Evolutionary conservation across 495 filamentous ascomycete species (phyloP).

Genomic region (Aspergillus bridgeri): DNA sequence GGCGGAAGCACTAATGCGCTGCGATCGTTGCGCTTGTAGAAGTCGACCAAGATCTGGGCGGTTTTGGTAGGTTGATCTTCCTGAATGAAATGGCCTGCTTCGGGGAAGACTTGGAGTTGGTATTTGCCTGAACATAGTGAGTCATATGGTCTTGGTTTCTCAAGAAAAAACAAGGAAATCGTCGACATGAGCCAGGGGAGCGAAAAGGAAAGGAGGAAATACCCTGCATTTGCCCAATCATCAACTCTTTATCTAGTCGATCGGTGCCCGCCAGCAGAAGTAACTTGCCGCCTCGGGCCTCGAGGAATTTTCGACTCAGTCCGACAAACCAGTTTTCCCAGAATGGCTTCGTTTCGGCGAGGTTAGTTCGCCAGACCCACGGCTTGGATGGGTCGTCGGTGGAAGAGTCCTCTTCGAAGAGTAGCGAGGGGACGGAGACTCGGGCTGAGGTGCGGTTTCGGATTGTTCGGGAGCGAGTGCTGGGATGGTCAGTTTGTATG

Average conservation of each 20-base stretch:
- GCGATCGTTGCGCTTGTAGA: constrained; percentile 86
- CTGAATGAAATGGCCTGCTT: constrained; percentile 94
- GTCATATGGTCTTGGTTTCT: background rate
- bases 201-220: constrained; percentile 6
- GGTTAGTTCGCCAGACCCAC: constrained; percentile 86
- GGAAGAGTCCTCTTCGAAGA: constrained; percentile 46
- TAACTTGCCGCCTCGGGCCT: constrained; percentile 80
- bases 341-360: constrained; percentile 79
- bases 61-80: constrained; percentile 91
- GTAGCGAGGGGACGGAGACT: constrained; percentile 80
- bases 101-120: constrained; percentile 88
- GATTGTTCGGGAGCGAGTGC: constrained; percentile 80
- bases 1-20: constrained; percentile 80
- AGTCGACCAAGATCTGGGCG: constrained; percentile 79
- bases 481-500: constrained; percentile 18
- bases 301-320: constrained; percentile 83
- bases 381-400: constrained; percentile 35
- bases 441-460: constrained; percentile 76
- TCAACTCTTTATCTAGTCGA: constrained; percentile 87
- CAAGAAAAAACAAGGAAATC: background rate
- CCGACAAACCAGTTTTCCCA: constrained; percentile 95
- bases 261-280: constrained; percentile 92
- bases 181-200: background rate
- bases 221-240: constrained; percentile 98
- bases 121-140: constrained; percentile 68